Conservation (phyloP, 306 rosid species). For the Casuarina cunninghamiana region DNA sequence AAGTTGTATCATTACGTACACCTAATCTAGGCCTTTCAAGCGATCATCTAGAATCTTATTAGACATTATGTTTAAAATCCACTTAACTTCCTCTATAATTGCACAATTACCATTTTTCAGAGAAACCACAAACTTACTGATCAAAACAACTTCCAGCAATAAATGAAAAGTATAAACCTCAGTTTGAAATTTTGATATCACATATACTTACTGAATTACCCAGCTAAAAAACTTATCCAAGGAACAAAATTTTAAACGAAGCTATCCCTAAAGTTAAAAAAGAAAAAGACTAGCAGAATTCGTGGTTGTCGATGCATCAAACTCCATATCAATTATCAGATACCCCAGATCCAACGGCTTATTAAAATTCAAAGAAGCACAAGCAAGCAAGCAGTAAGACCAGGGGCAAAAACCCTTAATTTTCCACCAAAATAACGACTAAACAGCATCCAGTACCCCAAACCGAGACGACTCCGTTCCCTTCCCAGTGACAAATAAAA, state of each 20-base stretch:
- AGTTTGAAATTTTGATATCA: neutral
- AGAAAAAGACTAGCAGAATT: neutral
- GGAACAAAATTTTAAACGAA: neutral
- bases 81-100: neutral
- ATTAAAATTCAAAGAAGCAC: constrained; percentile 10
- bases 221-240: neutral
- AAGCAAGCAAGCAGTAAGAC: neutral
- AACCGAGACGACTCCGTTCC: neutral
- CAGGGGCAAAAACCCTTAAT: neutral
- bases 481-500: neutral
- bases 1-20: neutral
- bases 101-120: neutral
- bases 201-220: neutral
- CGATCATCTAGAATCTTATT: neutral
- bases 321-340: neutral
- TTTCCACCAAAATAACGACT: neutral
- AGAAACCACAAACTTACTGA: neutral
- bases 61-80: neutral
- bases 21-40: neutral
- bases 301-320: neutral
- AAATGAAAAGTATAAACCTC: neutral
- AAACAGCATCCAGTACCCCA: neutral
- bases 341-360: constrained; percentile 17
- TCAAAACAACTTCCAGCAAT: neutral
- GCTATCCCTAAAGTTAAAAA: neutral